Evolutionary conservation across 768 basidiomycete genomes (phyloP), one percentile per base, ranked within the genome.

Genomic region (Amanita subjunquillea): DNA sequence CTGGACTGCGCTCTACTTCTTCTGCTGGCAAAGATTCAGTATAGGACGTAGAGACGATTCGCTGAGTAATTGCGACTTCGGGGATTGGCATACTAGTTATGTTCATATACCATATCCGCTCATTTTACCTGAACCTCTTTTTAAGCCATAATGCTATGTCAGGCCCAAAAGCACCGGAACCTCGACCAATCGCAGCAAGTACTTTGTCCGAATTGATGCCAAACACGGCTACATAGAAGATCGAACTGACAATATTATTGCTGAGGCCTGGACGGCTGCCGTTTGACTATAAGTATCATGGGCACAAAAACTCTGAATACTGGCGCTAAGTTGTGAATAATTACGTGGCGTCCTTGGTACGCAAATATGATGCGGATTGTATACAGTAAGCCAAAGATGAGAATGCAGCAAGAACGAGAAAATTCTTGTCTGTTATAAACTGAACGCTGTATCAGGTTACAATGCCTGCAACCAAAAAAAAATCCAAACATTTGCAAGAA

Each of bases 291-390:
- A 63, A 91, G 69, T 22, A 87, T 69, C 70, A 89, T 75, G 2
- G 91, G 90, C 5, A 91, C 87, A 59, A 87, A 81, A 1, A 87
- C 80, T 15, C 89, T 78, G 66, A 91, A 91, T 2, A 89, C 87
- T 4, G 77, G 76, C 0, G 87, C 82, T 34, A 92, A 69, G 60
- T 90, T 82, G 54, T 82, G 72, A 9, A 90, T 65, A 9, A 90
- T 65, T 56, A 91, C 89, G 53, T 79, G 79, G 48, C 83, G 78
- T 2, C 74, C 76, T 65, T 82, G 80, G 59, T 79, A 79, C 3
- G 83, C 86, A 60, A 90, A 89, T 61, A 88, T 73, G 43, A 88
- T 78, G 51, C 87, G 65, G 59, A 89, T 80, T 12, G 88, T 91
- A 70, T 91, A 91, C 2, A 92, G 75, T 8, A 94, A 71, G 3